Conservation (phyloP, 371 early-diverging fungal genomes). For the Mortierella sp. region DNA sequence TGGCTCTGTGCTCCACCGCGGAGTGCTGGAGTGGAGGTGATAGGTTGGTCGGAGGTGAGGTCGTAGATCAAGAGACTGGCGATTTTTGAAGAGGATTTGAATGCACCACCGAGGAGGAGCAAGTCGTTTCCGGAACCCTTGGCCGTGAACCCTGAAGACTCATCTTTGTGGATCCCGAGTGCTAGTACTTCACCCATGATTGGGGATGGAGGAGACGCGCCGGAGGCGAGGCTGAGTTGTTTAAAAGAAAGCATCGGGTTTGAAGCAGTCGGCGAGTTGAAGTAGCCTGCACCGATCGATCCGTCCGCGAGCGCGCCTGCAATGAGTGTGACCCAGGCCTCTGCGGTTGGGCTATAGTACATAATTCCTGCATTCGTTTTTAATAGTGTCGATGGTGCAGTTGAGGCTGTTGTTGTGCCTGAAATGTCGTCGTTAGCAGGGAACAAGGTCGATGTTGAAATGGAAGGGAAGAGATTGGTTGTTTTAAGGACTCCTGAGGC, state of each 20-base stretch:
- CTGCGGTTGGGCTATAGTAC: constrained; percentile 21
- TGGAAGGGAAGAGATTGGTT: constrained; percentile 29
- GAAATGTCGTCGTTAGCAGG: background rate
- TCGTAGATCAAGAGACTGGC: constrained; percentile 61
- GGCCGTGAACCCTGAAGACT: constrained; percentile 15
- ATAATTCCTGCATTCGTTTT: constrained; percentile 37
- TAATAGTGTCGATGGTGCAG: background rate
- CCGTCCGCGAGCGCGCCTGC: constrained; percentile 31
- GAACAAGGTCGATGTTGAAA: background rate
- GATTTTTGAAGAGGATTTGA: constrained; percentile 24
- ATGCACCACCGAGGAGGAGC: constrained; percentile 69
- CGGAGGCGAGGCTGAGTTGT: constrained; percentile 8
- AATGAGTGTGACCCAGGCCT: constrained; percentile 42
- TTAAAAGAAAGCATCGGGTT: constrained; percentile 13
- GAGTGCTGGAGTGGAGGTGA: constrained; percentile 18
- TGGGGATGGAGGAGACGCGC: background rate
- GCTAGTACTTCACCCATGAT: constrained; percentile 40
- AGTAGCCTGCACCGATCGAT: constrained; percentile 32
- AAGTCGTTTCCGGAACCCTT: constrained; percentile 42
- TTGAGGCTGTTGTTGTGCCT: background rate
- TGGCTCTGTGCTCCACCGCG: background rate
- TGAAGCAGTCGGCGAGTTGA: constrained; percentile 15
- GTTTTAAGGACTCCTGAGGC: constrained; percentile 29
- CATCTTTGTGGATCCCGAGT: constrained; percentile 36
- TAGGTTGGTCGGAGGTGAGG: constrained; percentile 27